phyloP scores from a whole-genome alignment of 1,139 yeast genomes.

The Hyphopichia fennica region DNA sequence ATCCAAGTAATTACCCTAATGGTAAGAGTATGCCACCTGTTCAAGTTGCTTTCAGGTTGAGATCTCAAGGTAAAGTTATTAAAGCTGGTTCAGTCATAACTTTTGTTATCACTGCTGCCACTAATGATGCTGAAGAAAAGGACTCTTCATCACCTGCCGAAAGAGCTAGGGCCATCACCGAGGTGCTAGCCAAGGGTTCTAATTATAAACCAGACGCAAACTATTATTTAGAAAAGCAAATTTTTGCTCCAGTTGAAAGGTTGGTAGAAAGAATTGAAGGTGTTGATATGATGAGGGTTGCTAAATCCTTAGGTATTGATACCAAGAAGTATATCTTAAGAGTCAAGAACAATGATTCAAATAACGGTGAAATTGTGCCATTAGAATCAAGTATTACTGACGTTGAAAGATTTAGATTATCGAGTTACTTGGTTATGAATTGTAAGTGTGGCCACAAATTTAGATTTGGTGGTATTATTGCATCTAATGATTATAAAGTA shows the following conservation, averaged over 20 bases:
- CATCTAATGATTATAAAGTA: conserved; percentile 58
- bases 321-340: conserved; percentile 60
- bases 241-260: conserved; percentile 89
- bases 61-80: conserved; percentile 78
- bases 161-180: conserved; percentile 78
- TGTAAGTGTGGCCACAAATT: conserved; percentile 69
- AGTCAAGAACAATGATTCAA: conserved; percentile 35
- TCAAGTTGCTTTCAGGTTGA: conserved; percentile 82
- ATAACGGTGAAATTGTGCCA: conserved; percentile 59
- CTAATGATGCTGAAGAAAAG: conserved; percentile 15
- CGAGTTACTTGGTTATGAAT: conserved; percentile 52
- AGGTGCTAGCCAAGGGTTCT: conserved; percentile 54
- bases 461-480: conserved; percentile 71
- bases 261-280: conserved; percentile 85
- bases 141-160: conserved; percentile 53
- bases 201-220: conserved; percentile 68
- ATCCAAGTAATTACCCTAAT: conserved; percentile 70
- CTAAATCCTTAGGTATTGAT: conserved; percentile 77
- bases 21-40: conserved; percentile 91
- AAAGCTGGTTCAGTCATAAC: conserved; percentile 91
- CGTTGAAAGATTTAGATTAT: conserved; percentile 73
- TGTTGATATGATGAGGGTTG: conserved; percentile 76
- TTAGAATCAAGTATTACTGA: conserved; percentile 83
- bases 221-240: conserved; percentile 84
- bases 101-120: conserved; percentile 64